phyloP scores from a whole-genome alignment of 1,284 basidiomycete genomes.

The Coriolopsis trogii region DNA sequence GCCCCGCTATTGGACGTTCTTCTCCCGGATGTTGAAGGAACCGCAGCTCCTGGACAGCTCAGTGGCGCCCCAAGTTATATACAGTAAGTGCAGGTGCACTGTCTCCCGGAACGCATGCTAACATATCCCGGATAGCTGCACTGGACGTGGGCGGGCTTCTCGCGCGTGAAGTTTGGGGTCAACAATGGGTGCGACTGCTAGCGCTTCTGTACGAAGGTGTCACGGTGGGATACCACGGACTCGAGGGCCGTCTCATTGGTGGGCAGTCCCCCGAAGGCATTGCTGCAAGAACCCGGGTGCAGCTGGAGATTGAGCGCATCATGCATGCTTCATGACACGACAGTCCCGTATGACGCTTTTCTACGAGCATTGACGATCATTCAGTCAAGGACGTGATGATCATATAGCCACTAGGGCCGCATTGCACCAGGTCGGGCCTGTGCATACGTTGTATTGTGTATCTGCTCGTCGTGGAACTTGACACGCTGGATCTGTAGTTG shows the following conservation, averaged over 20 bases:
- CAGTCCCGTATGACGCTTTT: neutral
- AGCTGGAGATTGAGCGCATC: conserved; percentile 68
- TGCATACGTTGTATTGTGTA: too few relatives aligned
- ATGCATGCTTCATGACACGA: conserved; percentile 35
- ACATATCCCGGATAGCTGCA: conserved; percentile 46
- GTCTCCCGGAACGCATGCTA: too few relatives aligned
- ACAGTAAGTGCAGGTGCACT: conserved; percentile 71
- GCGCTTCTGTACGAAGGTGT: conserved; percentile 66
- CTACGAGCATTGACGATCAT: conserved; percentile 6
- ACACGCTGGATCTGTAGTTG: too few relatives aligned
- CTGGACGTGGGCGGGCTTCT: conserved; percentile 74
- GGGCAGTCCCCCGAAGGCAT: conserved; percentile 57
- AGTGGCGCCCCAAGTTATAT: conserved; percentile 64
- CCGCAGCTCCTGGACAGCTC: conserved; percentile 52
- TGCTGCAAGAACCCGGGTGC: conserved; percentile 60
- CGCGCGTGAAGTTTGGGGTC: conserved; percentile 68
- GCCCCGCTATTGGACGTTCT: conserved; percentile 69
- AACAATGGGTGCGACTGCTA: conserved; percentile 81
- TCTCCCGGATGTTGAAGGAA: conserved; percentile 60
- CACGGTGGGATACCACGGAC: conserved; percentile 50
- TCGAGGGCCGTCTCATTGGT: conserved; percentile 48
- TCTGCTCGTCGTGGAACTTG: too few relatives aligned
- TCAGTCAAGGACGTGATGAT: neutral
- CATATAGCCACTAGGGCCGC: too few relatives aligned
- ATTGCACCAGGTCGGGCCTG: too few relatives aligned